Conservation (phyloP, 441 rosid genomes). For the Manihot esculenta region DNA sequence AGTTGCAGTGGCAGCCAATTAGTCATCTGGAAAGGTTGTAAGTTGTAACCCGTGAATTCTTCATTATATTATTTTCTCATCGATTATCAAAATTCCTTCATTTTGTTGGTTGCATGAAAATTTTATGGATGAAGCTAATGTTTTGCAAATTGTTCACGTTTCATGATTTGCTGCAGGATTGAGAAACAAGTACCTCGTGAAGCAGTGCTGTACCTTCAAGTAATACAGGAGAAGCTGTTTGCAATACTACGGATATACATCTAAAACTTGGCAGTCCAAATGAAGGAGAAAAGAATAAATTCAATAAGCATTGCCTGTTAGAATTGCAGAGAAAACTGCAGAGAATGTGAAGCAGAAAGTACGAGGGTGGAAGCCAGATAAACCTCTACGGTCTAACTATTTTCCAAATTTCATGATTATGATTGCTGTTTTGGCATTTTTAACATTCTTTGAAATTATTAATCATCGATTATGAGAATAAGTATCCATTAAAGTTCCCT, state of each 20-base stretch:
- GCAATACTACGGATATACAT: conserved; percentile 35
- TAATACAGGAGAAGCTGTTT: conserved; percentile 47
- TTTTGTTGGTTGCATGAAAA: conserved; percentile 2
- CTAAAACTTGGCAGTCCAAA: conserved; percentile 42
- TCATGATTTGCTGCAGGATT: conserved; percentile 59
- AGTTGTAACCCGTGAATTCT: conserved; percentile 18
- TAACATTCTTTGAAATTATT: conserved; percentile 59
- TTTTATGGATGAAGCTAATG: conserved; percentile 19
- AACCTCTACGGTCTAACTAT: conserved; percentile 71
- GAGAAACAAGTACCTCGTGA: conserved; percentile 42
- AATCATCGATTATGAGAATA: too few relatives aligned
- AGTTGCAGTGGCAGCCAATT: conserved; percentile 67
- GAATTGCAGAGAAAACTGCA: conserved; percentile 74
- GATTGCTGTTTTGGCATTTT: conserved; percentile 60
- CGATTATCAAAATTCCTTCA: too few relatives aligned
- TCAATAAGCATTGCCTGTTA: conserved; percentile 48
- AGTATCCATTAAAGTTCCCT: too few relatives aligned
- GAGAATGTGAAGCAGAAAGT: conserved; percentile 88
- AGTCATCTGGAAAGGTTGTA: conserved; percentile 75
- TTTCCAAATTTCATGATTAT: conserved; percentile 72
- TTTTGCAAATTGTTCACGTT: conserved; percentile 33
- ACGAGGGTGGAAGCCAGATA: conserved; percentile 82
- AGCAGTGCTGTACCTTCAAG: conserved; percentile 42
- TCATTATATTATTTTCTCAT: not conserved
- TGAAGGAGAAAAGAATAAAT: conserved; percentile 45